Evolutionary conservation across 169 alveolate species (phyloP), one percentile per base, ranked within the genome.

Genomic region (Ichthyophthirius multifiliis): DNA sequence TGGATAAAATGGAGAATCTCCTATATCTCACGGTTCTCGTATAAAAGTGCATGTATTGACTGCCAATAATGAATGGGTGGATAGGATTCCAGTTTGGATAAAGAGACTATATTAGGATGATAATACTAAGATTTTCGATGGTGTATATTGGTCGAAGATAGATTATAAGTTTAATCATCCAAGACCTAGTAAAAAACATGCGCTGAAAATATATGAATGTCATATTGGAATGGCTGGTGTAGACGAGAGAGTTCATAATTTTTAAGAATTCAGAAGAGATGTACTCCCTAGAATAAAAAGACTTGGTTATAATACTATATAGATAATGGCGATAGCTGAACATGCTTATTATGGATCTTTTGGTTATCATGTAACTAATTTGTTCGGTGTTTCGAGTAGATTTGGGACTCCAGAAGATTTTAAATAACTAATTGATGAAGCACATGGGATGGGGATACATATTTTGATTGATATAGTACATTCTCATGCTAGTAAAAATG

Each of bases 361-460:
- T 62, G 99, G 99, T 18, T 91, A 92, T 63, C 97, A 96, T 80
- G 98, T 95, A 48, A 94, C 97, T 37, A 92, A 92, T 74, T 94
- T 94, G 90, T 96, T 94, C 67, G 97, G 98, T 12, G 90, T 92
- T 18, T 85, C 97, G 48, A 86, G 96, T 74, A 90, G 98, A 55
- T 94, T 89, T 82, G 99, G 99, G 39, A 95, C 96, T 3, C 98
- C 98, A 12, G 98, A 95, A 84, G 99, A 96, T 74, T 90, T 96
- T 32, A 95, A 90, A 75, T 87, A 89, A 62, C 75, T 96, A 76
- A 89, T 96, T 34, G 99, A 96, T 77, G 82, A 88, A 30, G 98
- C 98, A 1, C 99, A 96, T 82, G 85, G 88, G 4, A 43, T 71
- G 55, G 97, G 97, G 23, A 71, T 96, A 43, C 74, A 75, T 44